Base-by-base conservation (phyloP, 768 basidiomycete genomes). In the Trametes maxima region DNA sequence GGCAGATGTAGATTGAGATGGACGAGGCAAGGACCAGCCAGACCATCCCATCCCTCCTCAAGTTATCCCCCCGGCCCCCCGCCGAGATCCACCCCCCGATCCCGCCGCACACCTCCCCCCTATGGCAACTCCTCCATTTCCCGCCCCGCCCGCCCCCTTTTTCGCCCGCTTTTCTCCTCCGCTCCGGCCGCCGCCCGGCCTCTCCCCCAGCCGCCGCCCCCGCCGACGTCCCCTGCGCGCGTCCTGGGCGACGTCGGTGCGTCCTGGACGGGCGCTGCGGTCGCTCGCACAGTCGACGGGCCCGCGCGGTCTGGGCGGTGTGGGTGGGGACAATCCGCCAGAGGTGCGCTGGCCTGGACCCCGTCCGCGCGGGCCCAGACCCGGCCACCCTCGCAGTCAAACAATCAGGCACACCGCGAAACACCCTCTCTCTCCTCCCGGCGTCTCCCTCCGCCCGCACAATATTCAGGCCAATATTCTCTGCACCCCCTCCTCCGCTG, bases 341-440 rank as follows among this genome's bases (percentile, higher is more conserved):
- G 21, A 33, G 28, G 54, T 10, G 36, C 13, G 25, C 17, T 7
- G 55, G 60, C 35, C 60, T 57, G 11, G 60, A 39, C 60, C 54
- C 1, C 46, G 44, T 12, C 33, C 40, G 54, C 11, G 45, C 48
- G 40, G 60, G 60, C 40, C 60, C 21, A 51, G 61, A n/a, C 61
- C 61, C 43, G n/a, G 14, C 43, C 36, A 46, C 61, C 54, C 54
- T 62, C 61, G 49, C 61, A 62, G 54, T 62, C 61, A 57, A 62
- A 53, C 61, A 52, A 52, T 57, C 61, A 62, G 61, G 61, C 61
- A 62, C 61, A 49, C 49, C 54, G 21, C 21, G 49, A 49, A n/a
- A n/a, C n/a, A n/a, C n/a, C n/a, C n/a, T n/a, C n/a, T n/a, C 28
- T 33, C 28, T 33, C 28, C 28, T 33, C 28, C 8, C 28, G 3